phyloP scores from a whole-genome alignment of 345 rosid species.

The Trapa bicornis region DNA sequence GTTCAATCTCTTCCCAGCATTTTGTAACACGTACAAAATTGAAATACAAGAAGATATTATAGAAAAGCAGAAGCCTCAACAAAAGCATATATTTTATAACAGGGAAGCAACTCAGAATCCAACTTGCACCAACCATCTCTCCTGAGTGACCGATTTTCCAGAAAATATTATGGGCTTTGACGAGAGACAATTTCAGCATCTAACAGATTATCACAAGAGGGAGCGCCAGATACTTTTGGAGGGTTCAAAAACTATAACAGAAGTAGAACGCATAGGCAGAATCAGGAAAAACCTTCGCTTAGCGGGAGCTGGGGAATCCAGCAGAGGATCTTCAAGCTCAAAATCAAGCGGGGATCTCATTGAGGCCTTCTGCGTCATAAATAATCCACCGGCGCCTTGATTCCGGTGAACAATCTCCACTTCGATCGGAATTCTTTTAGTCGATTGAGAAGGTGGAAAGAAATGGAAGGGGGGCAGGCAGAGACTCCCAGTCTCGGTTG shows the following conservation, averaged over 20 bases:
- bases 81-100: not conserved
- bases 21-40: not conserved
- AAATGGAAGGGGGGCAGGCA: too few relatives aligned
- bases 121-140: not conserved
- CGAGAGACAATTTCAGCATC: not conserved
- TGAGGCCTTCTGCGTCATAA: not conserved
- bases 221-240: not conserved
- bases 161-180: not conserved
- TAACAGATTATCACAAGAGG: not conserved
- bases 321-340: slow-evolving; percentile 62
- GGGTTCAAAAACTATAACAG: not conserved
- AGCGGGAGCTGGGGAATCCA: slow-evolving; percentile 15
- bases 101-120: not conserved
- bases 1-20: too few relatives aligned
- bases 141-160: not conserved
- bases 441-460: too few relatives aligned
- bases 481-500: too few relatives aligned
- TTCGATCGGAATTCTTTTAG: not conserved
- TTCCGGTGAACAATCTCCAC: not conserved
- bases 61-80: too few relatives aligned
- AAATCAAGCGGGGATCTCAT: slow-evolving; percentile 40
- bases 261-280: not conserved
- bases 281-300: slow-evolving; percentile 37
- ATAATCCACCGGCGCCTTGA: not conserved
- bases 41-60: not conserved